Base-by-base conservation (phyloP, 2,329 filamentous ascomycete species). In the Sporothrix globosa region DNA sequence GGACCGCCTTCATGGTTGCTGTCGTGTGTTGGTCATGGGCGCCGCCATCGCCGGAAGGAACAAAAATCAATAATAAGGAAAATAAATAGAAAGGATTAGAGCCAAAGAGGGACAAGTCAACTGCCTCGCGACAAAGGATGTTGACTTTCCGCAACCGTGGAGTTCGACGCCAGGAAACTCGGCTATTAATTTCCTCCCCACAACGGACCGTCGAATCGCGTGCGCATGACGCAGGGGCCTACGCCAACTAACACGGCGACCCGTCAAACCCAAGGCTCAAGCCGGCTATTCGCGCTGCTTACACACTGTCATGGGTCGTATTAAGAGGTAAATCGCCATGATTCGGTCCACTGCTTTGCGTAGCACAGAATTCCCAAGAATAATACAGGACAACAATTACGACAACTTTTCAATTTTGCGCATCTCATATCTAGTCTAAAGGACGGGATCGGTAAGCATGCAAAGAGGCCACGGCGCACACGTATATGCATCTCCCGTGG, bases 1-100 rank as follows among this genome's bases (percentile, higher is more conserved):
- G 66, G 58, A 71, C 66, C 48, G 70, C 70, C 66, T 71, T 71
- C 70, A 71, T 71, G 61, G 60, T 67, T 52, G 41, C 48, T 65
- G 19, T 54, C 44, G 46, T 41, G 46, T 19, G 9, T n/a, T 44
- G 30, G 3, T 39, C 54, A 44, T 44, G 13, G 67, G 13, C 24
- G 10, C 10, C 56, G 17, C 13, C 56, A 54, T 63, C 34, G 30
- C 52, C 17, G 17, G 14, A 6, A 10, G 34, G 17, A 46, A 13
- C 14, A 48, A 24, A 54, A 41, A 13, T 19, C 34, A 39, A 19
- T 46, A n/a, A 2, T 17, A 54, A 24, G 48, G 19, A 14, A 34
- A 14, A 30, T 5, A 30, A n/a, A 19, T 7, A 19, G 14, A 2
- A 7, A 17, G 17, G 10, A 68, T 14, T 9, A 21, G 11, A 50